Evolutionary conservation across 2,329 filamentous ascomycete species (phyloP).

Genomic region (Zasmidium cellare): DNA sequence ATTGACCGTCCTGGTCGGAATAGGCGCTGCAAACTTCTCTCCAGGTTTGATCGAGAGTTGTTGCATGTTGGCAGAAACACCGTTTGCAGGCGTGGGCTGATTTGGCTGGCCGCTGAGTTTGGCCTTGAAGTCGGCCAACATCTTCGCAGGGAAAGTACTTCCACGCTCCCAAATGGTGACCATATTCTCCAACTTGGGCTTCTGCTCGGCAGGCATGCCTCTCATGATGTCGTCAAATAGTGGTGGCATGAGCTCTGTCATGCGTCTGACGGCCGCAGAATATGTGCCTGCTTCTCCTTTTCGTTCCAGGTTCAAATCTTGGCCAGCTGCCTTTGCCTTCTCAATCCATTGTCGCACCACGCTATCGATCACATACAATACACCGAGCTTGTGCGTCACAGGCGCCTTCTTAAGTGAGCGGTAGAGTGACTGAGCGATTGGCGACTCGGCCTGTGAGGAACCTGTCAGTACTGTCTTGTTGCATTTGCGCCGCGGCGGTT

Average conservation of each 20-base stretch:
- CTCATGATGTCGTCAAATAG: constrained; percentile 95
- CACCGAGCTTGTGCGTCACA: constrained; percentile 93
- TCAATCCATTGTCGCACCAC: constrained; percentile 99
- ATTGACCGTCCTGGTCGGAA: constrained; percentile 28
- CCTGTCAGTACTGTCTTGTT: constrained; percentile 15
- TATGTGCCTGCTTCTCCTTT: constrained; percentile 87
- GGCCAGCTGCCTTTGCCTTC: constrained; percentile 82
- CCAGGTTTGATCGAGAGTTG: constrained; percentile 17
- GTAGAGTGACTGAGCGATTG: constrained; percentile 93
- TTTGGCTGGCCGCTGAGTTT: constrained; percentile 39
- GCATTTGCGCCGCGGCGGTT: neutral
- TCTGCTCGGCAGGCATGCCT: constrained; percentile 88
- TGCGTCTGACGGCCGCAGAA: constrained; percentile 91
- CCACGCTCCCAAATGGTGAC: constrained; percentile 98
- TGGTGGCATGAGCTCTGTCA: constrained; percentile 89
- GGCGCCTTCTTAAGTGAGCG: constrained; percentile 96
- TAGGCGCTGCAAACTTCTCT: constrained; percentile 33
- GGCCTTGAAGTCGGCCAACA: constrained; percentile 82
- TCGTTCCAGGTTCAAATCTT: constrained; percentile 65
- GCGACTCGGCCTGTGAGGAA: constrained; percentile 80
- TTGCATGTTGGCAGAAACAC: constrained; percentile 12
- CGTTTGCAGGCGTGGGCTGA: constrained; percentile 17
- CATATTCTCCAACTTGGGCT: constrained; percentile 95
- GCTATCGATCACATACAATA: constrained; percentile 99
- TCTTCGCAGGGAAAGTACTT: constrained; percentile 78